These are phyloP conservation scores for Durotheca rogersii DNA, from an alignment of 495 filamentous ascomycete species.

Conservation along the genomic window DNA sequence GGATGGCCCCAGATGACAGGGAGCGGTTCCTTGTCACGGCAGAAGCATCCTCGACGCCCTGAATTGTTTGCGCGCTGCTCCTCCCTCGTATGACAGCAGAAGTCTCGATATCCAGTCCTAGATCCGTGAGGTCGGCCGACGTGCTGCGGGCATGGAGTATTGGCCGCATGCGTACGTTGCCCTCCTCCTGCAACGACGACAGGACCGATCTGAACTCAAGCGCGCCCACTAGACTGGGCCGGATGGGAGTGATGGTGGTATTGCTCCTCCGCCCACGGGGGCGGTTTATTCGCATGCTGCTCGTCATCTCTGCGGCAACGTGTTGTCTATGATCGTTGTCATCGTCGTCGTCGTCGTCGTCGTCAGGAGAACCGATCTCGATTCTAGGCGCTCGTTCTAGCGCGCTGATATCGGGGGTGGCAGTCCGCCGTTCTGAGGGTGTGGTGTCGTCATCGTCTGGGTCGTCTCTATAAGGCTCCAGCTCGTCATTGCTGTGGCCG, in stretches of 20 bases:
- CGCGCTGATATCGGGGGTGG: conserved; percentile 65
- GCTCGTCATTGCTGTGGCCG: conserved; percentile 47
- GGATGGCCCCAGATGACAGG: conserved; percentile 29
- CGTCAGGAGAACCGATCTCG: conserved; percentile 49
- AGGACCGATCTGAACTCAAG: conserved; percentile 92
- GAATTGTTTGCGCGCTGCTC: conserved; percentile 17
- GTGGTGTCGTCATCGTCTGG: conserved; percentile 72
- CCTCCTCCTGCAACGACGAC: conserved; percentile 73
- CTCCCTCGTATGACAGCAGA: background rate
- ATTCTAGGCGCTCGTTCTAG: conserved; percentile 64
- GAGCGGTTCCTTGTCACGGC: conserved; percentile 20
- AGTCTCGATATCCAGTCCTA: background rate
- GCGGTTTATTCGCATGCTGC: conserved; percentile 86
- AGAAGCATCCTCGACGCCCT: conserved; percentile 10
- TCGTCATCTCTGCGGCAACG: conserved; percentile 78
- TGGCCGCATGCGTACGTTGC: conserved; percentile 66
- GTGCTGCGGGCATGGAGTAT: conserved; percentile 66
- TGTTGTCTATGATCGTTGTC: conserved; percentile 74
- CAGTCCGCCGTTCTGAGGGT: conserved; percentile 49
- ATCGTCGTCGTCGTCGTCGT: conserved; percentile 60
- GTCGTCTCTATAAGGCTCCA: conserved; percentile 66
- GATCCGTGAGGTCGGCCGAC: conserved; percentile 59
- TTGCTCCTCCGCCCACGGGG: conserved; percentile 67
- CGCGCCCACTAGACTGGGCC: conserved; percentile 89
- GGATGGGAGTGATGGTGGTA: conserved; percentile 73